Base-by-base conservation (phyloP, 1,139 yeast species). In the Debaryomyces psychrophilus region DNA sequence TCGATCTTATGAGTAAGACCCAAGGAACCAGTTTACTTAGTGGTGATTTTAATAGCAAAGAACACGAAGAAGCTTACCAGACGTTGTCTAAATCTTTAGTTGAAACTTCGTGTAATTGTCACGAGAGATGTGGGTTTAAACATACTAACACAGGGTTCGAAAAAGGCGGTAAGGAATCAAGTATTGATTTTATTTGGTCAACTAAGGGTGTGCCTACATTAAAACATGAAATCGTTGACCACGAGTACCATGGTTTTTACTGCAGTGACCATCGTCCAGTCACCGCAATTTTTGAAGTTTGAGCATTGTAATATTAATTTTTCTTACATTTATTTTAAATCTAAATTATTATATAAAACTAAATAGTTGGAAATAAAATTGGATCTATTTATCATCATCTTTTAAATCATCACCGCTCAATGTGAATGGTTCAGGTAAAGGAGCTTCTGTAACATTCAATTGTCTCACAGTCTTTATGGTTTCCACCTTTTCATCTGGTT, bases 401-500 rank as follows among this genome's bases (percentile, higher is more conserved):
- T 69, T 65, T 54, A 74, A 68, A 52, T 79, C 82, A 43, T 73
- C 80, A n/a, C 76, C 81, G 52, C 72, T 69, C 58, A 83, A 82
- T 9, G 75, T 76, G 62, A 93, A 93, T 45, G 97, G 95, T 55
- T 86, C 85, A 28, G 98, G 98, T 43, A 90, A 59, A 42, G 98
- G 97, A 0, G 98, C 98, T 58, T 90, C 95, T 26, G 83, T 85
- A 50, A 82, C 77, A 61, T 83, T 87, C 62, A 81, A 75, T 65
- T 90, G 96, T 68, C 96, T 85, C 26, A 90, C 86, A 1, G 98
- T 92, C 67, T 85, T 87, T 63, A 93, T 87, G 51, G 79, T 68
- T 50, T 83, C 87, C 20, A 79, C 73, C 36, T 85, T 81, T 58
- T 84, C 87, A 4, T 72, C 79, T 3, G 96, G 92, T 45, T 70